Base-by-base conservation (phyloP, 495 filamentous ascomycete genomes). In the Penicillium malachiteum region DNA sequence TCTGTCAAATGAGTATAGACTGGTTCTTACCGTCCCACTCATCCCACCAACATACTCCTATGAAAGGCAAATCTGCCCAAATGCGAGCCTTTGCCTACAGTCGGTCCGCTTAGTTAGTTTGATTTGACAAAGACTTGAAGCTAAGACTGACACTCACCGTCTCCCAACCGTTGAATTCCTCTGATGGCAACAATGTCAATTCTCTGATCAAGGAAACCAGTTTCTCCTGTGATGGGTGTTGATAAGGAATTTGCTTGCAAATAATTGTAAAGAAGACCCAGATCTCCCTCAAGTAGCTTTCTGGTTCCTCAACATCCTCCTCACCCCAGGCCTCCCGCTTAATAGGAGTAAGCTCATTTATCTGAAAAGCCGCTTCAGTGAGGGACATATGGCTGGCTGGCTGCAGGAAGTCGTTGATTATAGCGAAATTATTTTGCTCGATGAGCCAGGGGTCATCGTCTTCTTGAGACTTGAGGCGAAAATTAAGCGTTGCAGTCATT, bases 221-320 rank as follows among this genome's bases (percentile, higher is more conserved):
- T 5, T 43, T 52, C 32, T 52, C 50, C 17, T 52, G 50, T 44
- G 39, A 42, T 3, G 35, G 50, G 33, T 52, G 50, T 33, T 43
- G 21, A 30, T 52, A 37, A 32, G 50, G 50, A 18, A 42, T 43
- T 21, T 52, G 50, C 26, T 42, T 52, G 38, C 30, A 30, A 30
- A 52, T 35, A 2, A 42, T 41, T 18, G 5, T 31, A 30, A 52
- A 17, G 32, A 41, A 33, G 1, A 18, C 21, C 50, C 50, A 52
- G 9, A 52, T 11, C 39, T 52, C 50, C 30, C 40, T 42, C 10
- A 21, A 43, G 17, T 31, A 52, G 50, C 50, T 52, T 52, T 41
- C 39, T 2, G 26, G 21, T 5, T 35, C 3, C n/a, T 52, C 50
- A 7, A 12, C 5, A 2, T 38, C 39, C 30, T 37, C 30, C 42